Evolutionary conservation across 2,329 filamentous ascomycete species (phyloP), one percentile per base, ranked within the genome.

Genomic region (Xylariomycetidae sp.): DNA sequence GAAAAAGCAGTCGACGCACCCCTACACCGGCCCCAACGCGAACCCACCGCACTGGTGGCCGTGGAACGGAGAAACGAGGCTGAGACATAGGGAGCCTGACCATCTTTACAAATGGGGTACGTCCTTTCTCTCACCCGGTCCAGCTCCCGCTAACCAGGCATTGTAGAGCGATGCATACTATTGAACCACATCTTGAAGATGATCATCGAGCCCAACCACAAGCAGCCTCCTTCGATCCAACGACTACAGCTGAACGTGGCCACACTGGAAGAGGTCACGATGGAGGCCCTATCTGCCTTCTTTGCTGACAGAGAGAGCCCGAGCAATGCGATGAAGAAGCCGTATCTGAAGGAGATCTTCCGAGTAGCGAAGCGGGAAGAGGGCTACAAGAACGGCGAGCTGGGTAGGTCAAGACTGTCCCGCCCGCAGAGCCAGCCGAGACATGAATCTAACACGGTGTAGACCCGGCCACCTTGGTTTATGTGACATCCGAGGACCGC

Each of bases 1-100:
- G 0, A 85, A 83, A 59, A 88, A 88, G 56, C 82, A 86, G 56
- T 80, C 79, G 0, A 80, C 74, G 13, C 77, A 83, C 46, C 82
- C 83, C 0, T 88, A 88, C 49, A 82, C 78, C 1, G 67, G 69
- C n/a, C 73, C 70, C 19, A 71, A 79, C 28, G 70, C 70, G 19
- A 77, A 74, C 44, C 72, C 72, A 2, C 76, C 79, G 0, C 71
- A 72, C 32, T 84, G 79, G 79, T 83, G 79, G 79, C 79, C 79
- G n/a, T n/a, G n/a, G n/a, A 3, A 65, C n/a, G 15, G 10, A 74
- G 29, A 67, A 65, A 26, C 74, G 29, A 67, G 65, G 26, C 76
- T 83, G 32, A 67, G 74, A 10, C 82, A 85, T 53, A 81, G 75
- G 49, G 82, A 87, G 56, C 83, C 82, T 1, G 82, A 87, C 48